These are phyloP conservation scores for Rhizopus sp. DNA, from an alignment of 371 early-diverging fungal genomes.

Conservation along the genomic window DNA sequence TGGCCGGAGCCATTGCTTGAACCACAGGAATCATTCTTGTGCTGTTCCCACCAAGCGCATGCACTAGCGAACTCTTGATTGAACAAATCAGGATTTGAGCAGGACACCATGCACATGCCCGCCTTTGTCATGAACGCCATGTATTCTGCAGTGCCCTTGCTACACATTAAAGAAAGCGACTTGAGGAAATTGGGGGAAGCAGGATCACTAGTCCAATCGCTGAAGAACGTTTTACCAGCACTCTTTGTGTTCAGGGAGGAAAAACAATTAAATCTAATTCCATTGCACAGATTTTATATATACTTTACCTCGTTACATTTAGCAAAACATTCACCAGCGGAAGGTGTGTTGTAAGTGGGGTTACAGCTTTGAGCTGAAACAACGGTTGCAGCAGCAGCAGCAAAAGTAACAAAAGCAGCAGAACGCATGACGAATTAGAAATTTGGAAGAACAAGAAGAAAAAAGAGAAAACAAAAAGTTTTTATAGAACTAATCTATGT, in stretches of 20 bases:
- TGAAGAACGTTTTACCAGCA: slow-evolving; percentile 14
- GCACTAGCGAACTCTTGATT: slow-evolving; percentile 22
- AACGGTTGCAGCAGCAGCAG: slow-evolving; percentile 12
- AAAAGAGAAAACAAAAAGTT: neutral
- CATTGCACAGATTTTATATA: neutral
- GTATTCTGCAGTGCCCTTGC: slow-evolving; percentile 24
- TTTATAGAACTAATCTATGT: neutral
- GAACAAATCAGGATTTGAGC: slow-evolving; percentile 23
- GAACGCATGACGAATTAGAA: slow-evolving; percentile 16
- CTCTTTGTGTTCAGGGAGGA: neutral
- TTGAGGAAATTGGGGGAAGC: slow-evolving; percentile 31
- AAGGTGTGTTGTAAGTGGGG: slow-evolving; percentile 32
- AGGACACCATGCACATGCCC: slow-evolving; percentile 38
- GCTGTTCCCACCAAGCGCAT: slow-evolving; percentile 23
- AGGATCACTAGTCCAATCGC: slow-evolving; percentile 29
- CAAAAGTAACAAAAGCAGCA: slow-evolving; percentile 13
- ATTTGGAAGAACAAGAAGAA: neutral
- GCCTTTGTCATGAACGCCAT: slow-evolving; percentile 36
- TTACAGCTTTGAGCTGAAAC: slow-evolving; percentile 35
- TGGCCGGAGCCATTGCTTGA: neutral
- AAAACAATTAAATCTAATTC: neutral
- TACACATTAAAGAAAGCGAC: slow-evolving; percentile 31
- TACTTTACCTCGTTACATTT: slow-evolving; percentile 37
- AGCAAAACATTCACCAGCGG: slow-evolving; percentile 30
- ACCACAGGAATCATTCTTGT: slow-evolving; percentile 22